phyloP scores from a whole-genome alignment of 371 early-diverging fungal species.

The Rhizomucor pusillus region DNA sequence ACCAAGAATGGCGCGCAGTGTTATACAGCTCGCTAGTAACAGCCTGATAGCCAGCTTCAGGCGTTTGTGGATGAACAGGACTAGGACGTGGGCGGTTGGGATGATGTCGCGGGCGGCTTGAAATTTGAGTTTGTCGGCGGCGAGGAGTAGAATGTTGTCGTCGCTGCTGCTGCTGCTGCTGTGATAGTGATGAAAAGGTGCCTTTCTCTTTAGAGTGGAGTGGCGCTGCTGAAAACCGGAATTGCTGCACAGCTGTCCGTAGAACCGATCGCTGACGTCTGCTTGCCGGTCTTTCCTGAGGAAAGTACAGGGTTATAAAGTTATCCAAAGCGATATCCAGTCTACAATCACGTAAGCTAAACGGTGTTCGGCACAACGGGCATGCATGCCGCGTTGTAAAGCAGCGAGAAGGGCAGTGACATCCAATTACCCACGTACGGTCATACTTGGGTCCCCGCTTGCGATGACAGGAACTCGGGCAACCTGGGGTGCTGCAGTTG shows the following conservation, averaged over 20 bases:
- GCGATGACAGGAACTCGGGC: conserved; percentile 8
- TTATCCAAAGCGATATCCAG: conserved; percentile 9
- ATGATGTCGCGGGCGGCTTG: background rate
- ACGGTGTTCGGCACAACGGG: conserved; percentile 13
- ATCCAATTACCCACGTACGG: background rate
- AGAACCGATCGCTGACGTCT: conserved; percentile 1
- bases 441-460: background rate
- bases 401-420: conserved; percentile 4
- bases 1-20: conserved; percentile 9
- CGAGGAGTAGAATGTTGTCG: background rate
- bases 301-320: conserved; percentile 10
- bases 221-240: too few relatives aligned
- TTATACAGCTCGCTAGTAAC: conserved; percentile 9
- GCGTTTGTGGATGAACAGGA: conserved; percentile 1
- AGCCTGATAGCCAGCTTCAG: background rate
- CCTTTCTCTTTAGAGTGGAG: background rate
- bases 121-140: background rate
- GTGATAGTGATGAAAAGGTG: background rate
- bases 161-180: background rate
- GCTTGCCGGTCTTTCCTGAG: conserved; percentile 1
- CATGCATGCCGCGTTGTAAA: conserved; percentile 3
- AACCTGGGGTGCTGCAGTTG: conserved; percentile 1
- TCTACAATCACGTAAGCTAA: conserved; percentile 7
- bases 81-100: background rate
- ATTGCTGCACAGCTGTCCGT: conserved; percentile 3